Evolutionary conservation across 2,329 filamentous ascomycete species (phyloP).

Genomic region (Coleophoma eucalyptorum): DNA sequence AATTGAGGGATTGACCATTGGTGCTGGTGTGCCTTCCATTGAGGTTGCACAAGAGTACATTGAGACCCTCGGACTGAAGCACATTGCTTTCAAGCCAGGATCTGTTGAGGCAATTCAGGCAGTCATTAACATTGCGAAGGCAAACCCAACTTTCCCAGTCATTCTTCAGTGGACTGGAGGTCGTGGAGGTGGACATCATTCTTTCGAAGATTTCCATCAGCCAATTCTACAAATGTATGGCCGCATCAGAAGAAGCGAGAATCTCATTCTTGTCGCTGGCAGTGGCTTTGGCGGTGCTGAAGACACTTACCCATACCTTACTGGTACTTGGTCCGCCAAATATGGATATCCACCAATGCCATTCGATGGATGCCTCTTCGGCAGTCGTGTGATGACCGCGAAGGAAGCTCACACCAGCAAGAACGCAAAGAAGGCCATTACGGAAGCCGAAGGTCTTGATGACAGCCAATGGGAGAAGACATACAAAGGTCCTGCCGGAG

Average conservation of each 20-base stretch:
- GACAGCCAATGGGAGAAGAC: constrained; percentile 88
- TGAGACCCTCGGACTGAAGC: constrained; percentile 85
- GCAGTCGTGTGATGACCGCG: constrained; percentile 91
- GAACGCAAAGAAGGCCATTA: constrained; percentile 85
- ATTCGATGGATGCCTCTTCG: constrained; percentile 87
- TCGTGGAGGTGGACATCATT: constrained; percentile 90
- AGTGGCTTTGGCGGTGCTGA: constrained; percentile 89
- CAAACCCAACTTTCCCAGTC: constrained; percentile 91
- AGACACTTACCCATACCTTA: constrained; percentile 90
- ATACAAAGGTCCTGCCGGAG: constrained; percentile 86
- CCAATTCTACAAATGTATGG: constrained; percentile 89
- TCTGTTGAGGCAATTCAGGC: constrained; percentile 84
- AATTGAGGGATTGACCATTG: constrained; percentile 89
- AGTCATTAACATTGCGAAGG: constrained; percentile 89
- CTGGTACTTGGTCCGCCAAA: constrained; percentile 80
- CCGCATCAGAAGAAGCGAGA: constrained; percentile 78
- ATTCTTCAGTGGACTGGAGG: constrained; percentile 94
- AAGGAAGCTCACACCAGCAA: constrained; percentile 88
- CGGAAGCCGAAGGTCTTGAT: constrained; percentile 77
- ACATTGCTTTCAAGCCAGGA: constrained; percentile 92
- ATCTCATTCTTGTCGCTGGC: constrained; percentile 84
- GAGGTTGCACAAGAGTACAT: constrained; percentile 94
- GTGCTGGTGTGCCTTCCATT: constrained; percentile 88
- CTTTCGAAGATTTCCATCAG: constrained; percentile 92
- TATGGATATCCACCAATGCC: constrained; percentile 91